Conservation (phyloP, 352 stramenopile genomes). For the Phytophthora fragariae region DNA sequence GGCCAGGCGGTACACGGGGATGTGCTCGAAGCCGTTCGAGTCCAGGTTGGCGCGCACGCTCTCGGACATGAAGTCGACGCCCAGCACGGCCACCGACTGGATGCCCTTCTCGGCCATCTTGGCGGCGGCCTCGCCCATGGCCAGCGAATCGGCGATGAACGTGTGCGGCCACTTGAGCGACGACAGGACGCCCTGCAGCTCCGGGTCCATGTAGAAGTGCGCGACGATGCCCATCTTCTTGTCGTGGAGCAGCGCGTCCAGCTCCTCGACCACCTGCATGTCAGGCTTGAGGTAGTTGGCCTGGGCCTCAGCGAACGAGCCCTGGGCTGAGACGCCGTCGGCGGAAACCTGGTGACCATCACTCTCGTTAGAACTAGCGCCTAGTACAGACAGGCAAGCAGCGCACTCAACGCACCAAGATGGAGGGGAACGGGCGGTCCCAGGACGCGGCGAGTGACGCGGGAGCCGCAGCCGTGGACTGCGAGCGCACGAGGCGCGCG, state of each 20-base stretch:
- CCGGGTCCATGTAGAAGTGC: conserved; percentile 99
- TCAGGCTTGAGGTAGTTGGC: conserved; percentile 89
- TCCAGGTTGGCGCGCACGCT: conserved; percentile 94
- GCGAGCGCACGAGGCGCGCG: not conserved
- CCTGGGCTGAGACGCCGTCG: conserved; percentile 75
- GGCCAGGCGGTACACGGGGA: conserved; percentile 96
- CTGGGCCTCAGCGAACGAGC: conserved; percentile 90
- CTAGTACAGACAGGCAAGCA: no score
- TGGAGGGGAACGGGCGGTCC: conserved; percentile 82
- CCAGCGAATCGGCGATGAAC: conserved; percentile 96
- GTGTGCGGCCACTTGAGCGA: conserved; percentile 91
- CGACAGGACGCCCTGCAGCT: conserved; percentile 93
- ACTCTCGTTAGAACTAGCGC: conserved; percentile 5
- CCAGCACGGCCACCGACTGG: conserved; percentile 93
- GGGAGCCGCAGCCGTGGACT: conserved; percentile 22
- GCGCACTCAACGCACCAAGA: conserved; percentile 54
- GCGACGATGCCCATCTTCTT: conserved; percentile 97
- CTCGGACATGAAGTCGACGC: conserved; percentile 99
- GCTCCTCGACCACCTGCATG: conserved; percentile 83
- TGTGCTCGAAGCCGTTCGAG: conserved; percentile 91
- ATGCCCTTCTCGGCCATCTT: conserved; percentile 94
- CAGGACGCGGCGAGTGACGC: conserved; percentile 68
- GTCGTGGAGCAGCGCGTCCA: conserved; percentile 87
- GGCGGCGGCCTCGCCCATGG: conserved; percentile 97
- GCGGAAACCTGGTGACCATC: conserved; percentile 68